A percentile compares a stretch with the other conserved stretches of the same genome.
Evolutionary conservation across 2,329 filamentous ascomycete genomes (phyloP).

Genomic region (Curvularia eragrostidis): DNA sequence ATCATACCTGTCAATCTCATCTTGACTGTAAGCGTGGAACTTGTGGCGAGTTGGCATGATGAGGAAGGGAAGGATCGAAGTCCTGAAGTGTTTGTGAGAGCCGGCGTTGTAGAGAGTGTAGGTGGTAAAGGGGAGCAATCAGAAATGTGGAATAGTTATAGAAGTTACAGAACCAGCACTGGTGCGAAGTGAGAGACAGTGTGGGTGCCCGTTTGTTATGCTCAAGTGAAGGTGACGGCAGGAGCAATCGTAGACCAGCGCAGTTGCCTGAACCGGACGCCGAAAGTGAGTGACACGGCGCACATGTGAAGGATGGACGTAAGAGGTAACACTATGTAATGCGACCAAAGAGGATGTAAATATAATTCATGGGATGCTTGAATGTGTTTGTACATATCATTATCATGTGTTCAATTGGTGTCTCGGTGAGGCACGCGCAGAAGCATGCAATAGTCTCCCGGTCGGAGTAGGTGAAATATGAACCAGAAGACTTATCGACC

Average conservation of each 20-base stretch:
- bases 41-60: constrained; percentile 11
- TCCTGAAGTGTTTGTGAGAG: no score
- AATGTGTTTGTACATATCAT: neutral
- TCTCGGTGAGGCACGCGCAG: neutral
- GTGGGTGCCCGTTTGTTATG: constrained; percentile 9
- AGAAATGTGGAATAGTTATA: neutral
- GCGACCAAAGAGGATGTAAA: neutral
- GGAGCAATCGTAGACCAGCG: neutral
- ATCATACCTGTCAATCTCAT: constrained; percentile 25
- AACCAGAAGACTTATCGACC: neutral
- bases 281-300: neutral
- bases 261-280: neutral
- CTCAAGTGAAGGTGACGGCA: constrained; percentile 13
- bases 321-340: neutral
- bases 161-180: no score
- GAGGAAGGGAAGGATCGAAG: neutral
- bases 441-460: neutral
- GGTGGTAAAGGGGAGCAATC: neutral
- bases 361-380: neutral
- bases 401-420: neutral
- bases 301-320: neutral
- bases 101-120: neutral
- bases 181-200: neutral
- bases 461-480: no score
- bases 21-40: constrained; percentile 17